phyloP scores from a whole-genome alignment of 1,284 basidiomycete genomes.

The Tilletia walkeri region DNA sequence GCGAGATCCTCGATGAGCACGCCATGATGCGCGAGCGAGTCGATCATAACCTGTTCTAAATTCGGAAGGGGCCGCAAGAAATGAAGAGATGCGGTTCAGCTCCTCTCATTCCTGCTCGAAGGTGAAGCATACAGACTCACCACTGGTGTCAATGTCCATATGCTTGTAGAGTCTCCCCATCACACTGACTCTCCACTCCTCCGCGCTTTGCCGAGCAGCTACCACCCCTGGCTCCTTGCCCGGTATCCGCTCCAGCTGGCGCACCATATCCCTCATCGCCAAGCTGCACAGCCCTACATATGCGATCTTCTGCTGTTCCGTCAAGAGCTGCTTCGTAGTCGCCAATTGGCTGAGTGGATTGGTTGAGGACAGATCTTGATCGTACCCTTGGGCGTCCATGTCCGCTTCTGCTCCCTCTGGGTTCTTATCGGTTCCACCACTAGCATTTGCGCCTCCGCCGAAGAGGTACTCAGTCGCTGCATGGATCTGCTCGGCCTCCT shows the following conservation, averaged over 20 bases:
- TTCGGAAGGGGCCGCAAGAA: not conserved
- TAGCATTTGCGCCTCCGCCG: conserved; percentile 37
- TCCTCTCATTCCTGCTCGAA: too few relatives aligned
- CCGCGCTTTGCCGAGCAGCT: conserved; percentile 32
- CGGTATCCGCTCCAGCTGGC: conserved; percentile 33
- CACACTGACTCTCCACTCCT: conserved; percentile 49
- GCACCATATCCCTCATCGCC: conserved; percentile 43
- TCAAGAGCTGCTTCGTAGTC: conserved; percentile 52
- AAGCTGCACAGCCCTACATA: conserved; percentile 54
- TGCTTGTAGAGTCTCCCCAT: conserved; percentile 54
- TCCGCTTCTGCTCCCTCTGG: not conserved
- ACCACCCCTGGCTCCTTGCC: conserved; percentile 36
- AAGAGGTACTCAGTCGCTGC: conserved; percentile 54
- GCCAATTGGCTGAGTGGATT: conserved; percentile 54
- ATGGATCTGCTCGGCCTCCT: conserved; percentile 50
- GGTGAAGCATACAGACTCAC: conserved; percentile 24
- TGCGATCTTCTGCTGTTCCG: conserved; percentile 53
- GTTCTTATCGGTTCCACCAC: conserved; percentile 22
- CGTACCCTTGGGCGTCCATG: not conserved
- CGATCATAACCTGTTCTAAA: conserved; percentile 53
- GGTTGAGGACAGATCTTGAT: conserved; percentile 25
- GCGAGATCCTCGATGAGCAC: conserved; percentile 51
- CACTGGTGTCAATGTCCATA: conserved; percentile 51
- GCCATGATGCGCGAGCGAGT: conserved; percentile 51
- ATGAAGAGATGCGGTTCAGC: too few relatives aligned